These are phyloP conservation scores for Kwoniella dendrophila DNA, from an alignment of 768 basidiomycete species.

Conservation along the genomic window DNA sequence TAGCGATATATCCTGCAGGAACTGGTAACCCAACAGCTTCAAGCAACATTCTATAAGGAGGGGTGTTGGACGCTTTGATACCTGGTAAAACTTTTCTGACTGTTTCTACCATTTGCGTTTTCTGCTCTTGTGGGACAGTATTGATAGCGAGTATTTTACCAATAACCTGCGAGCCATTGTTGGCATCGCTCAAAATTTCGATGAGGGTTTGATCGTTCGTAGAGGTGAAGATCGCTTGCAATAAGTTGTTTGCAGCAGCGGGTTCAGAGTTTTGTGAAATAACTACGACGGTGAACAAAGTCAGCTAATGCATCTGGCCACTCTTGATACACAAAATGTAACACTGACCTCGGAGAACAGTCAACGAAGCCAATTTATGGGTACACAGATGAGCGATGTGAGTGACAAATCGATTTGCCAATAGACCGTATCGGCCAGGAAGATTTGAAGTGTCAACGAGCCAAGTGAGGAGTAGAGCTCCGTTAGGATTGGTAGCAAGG, in stretches of 20 bases:
- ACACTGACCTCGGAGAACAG: constrained; percentile 73
- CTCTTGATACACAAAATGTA: not conserved
- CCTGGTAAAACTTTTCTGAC: constrained; percentile 85
- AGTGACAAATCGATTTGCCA: constrained; percentile 94
- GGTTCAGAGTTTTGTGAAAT: constrained; percentile 96
- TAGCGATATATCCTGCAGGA: constrained; percentile 33
- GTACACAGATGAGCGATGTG: constrained; percentile 96
- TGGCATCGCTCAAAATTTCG: constrained; percentile 93
- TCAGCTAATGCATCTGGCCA: not conserved
- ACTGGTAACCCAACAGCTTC: constrained; percentile 93
- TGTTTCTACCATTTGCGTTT: constrained; percentile 73
- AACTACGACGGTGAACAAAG: constrained; percentile 55
- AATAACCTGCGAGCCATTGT: constrained; percentile 73
- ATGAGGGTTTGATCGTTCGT: constrained; percentile 85
- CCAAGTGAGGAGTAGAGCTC: constrained; percentile 93
- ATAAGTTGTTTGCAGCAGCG: constrained; percentile 79
- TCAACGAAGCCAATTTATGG: constrained; percentile 93
- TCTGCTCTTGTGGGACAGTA: constrained; percentile 73
- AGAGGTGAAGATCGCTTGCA: constrained; percentile 88
- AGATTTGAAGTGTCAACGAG: constrained; percentile 91
- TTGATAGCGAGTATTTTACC: constrained; percentile 89
- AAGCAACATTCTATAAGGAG: constrained; percentile 87
- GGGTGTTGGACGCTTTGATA: constrained; percentile 89
- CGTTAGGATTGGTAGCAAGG: constrained; percentile 95
- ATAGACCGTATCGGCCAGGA: constrained; percentile 89